Base-by-base conservation (phyloP, 768 basidiomycete genomes). In the Tubosaeta sp. region DNA sequence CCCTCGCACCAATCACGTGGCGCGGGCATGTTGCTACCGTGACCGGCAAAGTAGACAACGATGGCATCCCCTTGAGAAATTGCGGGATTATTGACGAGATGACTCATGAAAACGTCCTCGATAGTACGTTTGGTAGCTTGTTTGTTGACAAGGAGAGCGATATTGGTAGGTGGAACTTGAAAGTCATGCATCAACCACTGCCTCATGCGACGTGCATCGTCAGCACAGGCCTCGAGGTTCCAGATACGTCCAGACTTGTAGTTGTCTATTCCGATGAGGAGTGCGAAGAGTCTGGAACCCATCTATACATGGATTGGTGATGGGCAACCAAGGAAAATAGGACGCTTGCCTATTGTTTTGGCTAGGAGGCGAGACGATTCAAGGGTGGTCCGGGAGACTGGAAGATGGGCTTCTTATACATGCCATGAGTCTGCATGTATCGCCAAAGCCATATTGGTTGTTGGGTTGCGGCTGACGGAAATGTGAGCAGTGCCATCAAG, bases 31-130 rank as follows among this genome's bases (percentile, higher is more conserved):
- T 66, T 74, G 61, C 82, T 83, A 25, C 86, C 86, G 62, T 87
- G 85, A n/a, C 86, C 86, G 34, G 86, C 83, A 61, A 86, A 88
- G 60, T 85, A 88, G 46, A 88, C 65, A 56, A 88, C 57, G 37
- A 88, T 75, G 31, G 86, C 81, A 53, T 87, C 85, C 22, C 81
- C 85, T 25, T 65, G 69, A 44, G 79, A 75, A 47, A 88, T 84
- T 27, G 67, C 68, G 8, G 77, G 70, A 60, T 88, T 87, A 64
- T 82, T 80, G 56, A 82, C 72, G 34, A 88, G 73, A 58, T 87
- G 86, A 5, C 71, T 70, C 73, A 79, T 77, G 59, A 88, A 84
- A 0, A 65, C 66, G 59, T 80, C 76, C 62, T 86, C 84, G 32
- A 88, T 85, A 56, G 73, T 73, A 43, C 72, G 69, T 61, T 83